Evolutionary conservation across 2,329 filamentous ascomycete genomes (phyloP), one percentile per base, ranked within the genome.

Genomic region (Amylocarpus encephaloides): DNA sequence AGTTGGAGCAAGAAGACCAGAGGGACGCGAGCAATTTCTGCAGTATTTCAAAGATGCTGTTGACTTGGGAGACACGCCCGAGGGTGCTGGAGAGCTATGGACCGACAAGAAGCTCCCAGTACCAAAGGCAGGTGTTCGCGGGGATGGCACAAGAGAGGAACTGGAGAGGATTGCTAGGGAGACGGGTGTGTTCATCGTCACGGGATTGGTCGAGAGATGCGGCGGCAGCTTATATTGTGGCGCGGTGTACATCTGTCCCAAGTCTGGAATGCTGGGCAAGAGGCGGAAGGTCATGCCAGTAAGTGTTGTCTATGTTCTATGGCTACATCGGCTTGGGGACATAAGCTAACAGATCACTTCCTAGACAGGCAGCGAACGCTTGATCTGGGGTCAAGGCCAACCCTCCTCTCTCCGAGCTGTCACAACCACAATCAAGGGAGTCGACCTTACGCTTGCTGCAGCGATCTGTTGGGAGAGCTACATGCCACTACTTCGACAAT

Each of bases 401-500:
- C 81, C 91, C 0, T 79, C 80, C 0, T 93, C 88, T 3, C 76
- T 96, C 26, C 80, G 81, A 55, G 91, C 90, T 3, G 81, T 95
- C 1, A 85, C 81, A 22, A 90, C 89, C 1, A 80, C 75, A 19
- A 89, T 96, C 66, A 84, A 85, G 53, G 89, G 88, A 44, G 79
- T 90, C 2, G 82, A 81, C 56, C 70, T 96, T 53, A 92, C 88
- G 50, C 78, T 96, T 52, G 91, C 85, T 0, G 83, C 86, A 2
- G 92, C 90, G 3, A 94, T 97, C 58, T 95, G 91, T 73, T 96
- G 91, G 91, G 91, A 97, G 68, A 95, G 88, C 67, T 95, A 92
- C 71, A 96, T 95, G 90, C 91, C 91, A 0, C 72, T 96, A 15
- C 74, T 96, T 6, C 80, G 92, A 15, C 86, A 95, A 65, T 78